Percentiles rank a stretch among this genome's conserved stretches.
Conservation (phyloP, 2,329 filamentous ascomycete genomes). For the Penicillium sp. region DNA sequence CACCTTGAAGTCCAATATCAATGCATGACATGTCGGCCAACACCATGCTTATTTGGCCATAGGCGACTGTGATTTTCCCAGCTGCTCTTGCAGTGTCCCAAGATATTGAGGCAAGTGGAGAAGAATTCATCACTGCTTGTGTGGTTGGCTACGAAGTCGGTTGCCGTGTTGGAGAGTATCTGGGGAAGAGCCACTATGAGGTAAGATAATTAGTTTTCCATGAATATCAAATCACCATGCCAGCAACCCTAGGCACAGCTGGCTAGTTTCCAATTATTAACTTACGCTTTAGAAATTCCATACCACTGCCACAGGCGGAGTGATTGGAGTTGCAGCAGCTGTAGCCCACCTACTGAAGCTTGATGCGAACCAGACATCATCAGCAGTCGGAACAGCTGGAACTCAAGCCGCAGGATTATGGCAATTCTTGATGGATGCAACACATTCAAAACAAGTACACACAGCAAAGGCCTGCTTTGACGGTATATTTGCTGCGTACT, state of each 20-base stretch:
- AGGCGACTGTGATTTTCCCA: slow-evolving; percentile 27
- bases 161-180: slow-evolving; percentile 24
- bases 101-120: slow-evolving; percentile 21
- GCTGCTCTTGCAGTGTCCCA: slow-evolving; percentile 26
- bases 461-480: slow-evolving; percentile 28
- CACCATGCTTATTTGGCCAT: neutral
- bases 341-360: slow-evolving; percentile 21
- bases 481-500: slow-evolving; percentile 27
- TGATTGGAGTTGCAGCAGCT: slow-evolving; percentile 25
- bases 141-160: slow-evolving; percentile 28
- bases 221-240: neutral
- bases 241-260: neutral
- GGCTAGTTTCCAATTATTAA: neutral
- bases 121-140: slow-evolving; percentile 27
- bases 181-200: slow-evolving; percentile 28
- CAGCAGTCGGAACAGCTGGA: slow-evolving; percentile 26
- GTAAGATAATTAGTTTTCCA: slow-evolving; percentile 7
- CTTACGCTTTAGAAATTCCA: slow-evolving; percentile 19
- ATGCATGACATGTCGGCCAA: neutral
- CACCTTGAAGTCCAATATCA: neutral
- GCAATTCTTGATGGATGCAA: slow-evolving; percentile 27
- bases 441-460: slow-evolving; percentile 28
- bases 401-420: slow-evolving; percentile 29
- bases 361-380: slow-evolving; percentile 17
- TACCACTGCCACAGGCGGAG: slow-evolving; percentile 22